A percentile compares a stretch with the other conserved stretches of the same genome.
These are phyloP conservation scores for Ustilago shanxiensis DNA, from an alignment of 1,284 basidiomycete genomes.

Conservation along the genomic window DNA sequence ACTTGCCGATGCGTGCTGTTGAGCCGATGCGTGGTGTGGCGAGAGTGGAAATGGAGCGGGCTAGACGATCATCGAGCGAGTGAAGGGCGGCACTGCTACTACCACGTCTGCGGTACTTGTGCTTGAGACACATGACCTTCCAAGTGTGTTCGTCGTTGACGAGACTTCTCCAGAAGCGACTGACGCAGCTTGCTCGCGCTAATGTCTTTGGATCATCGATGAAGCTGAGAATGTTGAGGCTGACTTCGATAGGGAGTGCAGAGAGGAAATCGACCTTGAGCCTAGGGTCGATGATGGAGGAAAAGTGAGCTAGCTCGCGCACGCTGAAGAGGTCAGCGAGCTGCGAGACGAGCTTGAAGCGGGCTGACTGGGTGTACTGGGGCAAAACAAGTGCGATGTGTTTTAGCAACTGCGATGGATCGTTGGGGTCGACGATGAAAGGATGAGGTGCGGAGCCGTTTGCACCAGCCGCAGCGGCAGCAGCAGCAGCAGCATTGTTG, in stretches of 20 bases:
- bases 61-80: slow-evolving; percentile 38
- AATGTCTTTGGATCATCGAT: slow-evolving; percentile 85
- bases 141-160: slow-evolving; percentile 87
- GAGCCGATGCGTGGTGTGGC: slow-evolving; percentile 16
- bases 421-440: slow-evolving; percentile 36
- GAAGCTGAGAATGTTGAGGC: slow-evolving; percentile 83
- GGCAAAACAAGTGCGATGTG: slow-evolving; percentile 51
- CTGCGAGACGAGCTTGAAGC: slow-evolving; percentile 57
- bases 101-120: slow-evolving; percentile 50
- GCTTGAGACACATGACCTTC: slow-evolving; percentile 80
- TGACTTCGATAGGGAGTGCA: slow-evolving; percentile 85
- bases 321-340: slow-evolving; percentile 72
- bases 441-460: slow-evolving; percentile 20
- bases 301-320: slow-evolving; percentile 83
- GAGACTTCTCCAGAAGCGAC: slow-evolving; percentile 81
- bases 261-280: slow-evolving; percentile 88
- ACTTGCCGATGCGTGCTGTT: neutral
- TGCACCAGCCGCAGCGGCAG: slow-evolving; percentile 29
- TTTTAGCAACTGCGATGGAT: slow-evolving; percentile 50
- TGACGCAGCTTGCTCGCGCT: slow-evolving; percentile 80
- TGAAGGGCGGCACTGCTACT: slow-evolving; percentile 38
- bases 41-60: slow-evolving; percentile 30
- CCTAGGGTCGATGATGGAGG: slow-evolving; percentile 79
- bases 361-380: slow-evolving; percentile 45
- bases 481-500: slow-evolving; percentile 46